Conservation (phyloP, 371 early-diverging fungal species). For the Chytridium lagenaria region DNA sequence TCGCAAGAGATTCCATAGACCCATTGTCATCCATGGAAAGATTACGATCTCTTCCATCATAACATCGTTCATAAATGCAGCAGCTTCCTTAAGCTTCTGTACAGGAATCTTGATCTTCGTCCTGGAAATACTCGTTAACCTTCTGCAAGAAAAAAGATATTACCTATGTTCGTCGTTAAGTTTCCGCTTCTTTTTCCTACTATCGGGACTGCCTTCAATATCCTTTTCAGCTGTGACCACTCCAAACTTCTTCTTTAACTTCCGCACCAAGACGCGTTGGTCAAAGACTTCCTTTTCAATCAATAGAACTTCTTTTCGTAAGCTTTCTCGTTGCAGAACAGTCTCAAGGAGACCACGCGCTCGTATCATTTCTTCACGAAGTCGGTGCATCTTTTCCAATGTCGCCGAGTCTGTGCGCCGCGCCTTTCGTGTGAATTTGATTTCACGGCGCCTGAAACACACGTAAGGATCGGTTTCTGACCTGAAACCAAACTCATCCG, state of each 20-base stretch:
- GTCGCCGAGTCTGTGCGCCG: slow-evolving; percentile 84
- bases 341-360: slow-evolving; percentile 79
- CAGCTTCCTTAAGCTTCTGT: slow-evolving; percentile 35
- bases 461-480: slow-evolving; percentile 90
- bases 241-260: slow-evolving; percentile 54
- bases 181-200: slow-evolving; percentile 32
- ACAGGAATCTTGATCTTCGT: slow-evolving; percentile 43
- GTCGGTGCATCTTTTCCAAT: slow-evolving; percentile 78
- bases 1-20: slow-evolving; percentile 22
- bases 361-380: slow-evolving; percentile 80
- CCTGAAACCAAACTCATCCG: slow-evolving; percentile 45
- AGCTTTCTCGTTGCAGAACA: slow-evolving; percentile 80
- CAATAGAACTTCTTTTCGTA: slow-evolving; percentile 70
- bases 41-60: slow-evolving; percentile 13
- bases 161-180: slow-evolving; percentile 7
- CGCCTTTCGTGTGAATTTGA: slow-evolving; percentile 85
- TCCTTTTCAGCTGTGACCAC: slow-evolving; percentile 38
- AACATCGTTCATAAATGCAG: slow-evolving; percentile 13
- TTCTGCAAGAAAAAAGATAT: neutral
- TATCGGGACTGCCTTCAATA: slow-evolving; percentile 37
- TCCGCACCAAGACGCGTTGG: slow-evolving; percentile 51
- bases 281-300: slow-evolving; percentile 66
- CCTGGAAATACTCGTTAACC: neutral
- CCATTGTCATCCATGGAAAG: neutral
- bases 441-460: slow-evolving; percentile 95